Conservation (phyloP, 2,329 filamentous ascomycete genomes). For the Ophiostoma sp. region DNA sequence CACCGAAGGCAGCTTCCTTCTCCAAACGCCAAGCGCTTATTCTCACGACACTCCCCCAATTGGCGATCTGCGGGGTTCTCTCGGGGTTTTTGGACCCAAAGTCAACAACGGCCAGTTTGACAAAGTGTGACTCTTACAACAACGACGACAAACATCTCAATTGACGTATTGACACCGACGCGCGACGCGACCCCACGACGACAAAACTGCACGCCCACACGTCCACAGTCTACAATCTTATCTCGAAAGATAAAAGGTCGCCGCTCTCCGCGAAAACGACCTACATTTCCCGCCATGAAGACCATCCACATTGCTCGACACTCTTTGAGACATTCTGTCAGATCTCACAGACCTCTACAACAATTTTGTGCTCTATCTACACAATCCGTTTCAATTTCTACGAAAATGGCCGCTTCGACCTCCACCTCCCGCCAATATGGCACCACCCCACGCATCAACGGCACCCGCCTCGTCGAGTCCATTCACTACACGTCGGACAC, state of each 20-base stretch:
- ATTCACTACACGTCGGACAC: neutral
- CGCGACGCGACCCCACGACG: neutral
- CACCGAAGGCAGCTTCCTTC: neutral
- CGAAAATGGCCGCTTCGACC: neutral
- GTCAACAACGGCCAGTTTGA: neutral
- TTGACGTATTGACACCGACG: neutral
- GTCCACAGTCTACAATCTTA: neutral
- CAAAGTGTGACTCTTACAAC: neutral
- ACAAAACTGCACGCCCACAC: neutral
- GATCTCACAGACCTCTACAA: neutral
- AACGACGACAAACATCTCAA: neutral
- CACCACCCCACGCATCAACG: constrained; percentile 4
- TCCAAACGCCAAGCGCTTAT: neutral
- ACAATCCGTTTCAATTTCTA: no score
- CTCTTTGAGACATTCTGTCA: neutral
- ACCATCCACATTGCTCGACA: neutral
- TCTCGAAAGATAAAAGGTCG: neutral
- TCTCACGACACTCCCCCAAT: neutral
- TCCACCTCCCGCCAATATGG: neutral
- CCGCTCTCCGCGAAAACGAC: neutral
- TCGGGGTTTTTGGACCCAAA: neutral
- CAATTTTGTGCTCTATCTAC: neutral
- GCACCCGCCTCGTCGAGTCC: constrained; percentile 5
- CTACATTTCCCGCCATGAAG: neutral
- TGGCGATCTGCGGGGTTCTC: neutral